Evolutionary conservation across 768 basidiomycete genomes (phyloP), one percentile per base, ranked within the genome.

Genomic region (Russula compacta): DNA sequence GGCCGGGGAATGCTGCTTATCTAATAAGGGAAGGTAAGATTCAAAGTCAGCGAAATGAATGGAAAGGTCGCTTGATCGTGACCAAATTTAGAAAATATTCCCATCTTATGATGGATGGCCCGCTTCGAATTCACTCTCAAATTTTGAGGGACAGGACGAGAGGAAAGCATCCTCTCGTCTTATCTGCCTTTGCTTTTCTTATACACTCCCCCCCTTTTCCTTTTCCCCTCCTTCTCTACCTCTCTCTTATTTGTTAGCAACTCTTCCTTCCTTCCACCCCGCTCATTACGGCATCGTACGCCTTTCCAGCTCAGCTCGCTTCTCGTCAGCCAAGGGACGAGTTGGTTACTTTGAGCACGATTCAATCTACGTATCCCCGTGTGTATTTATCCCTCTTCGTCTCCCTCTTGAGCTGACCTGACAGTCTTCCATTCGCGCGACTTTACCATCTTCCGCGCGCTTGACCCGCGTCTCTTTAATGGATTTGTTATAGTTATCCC

Each of bases 1-100:
- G 24, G 24, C 24, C 24, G 24, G 24, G 24, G 24, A 29, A 29
- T 29, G 24, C 24, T 29, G 24, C 24, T 29, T 29, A 29, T 29
- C 24, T 29, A 29, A 29, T 29, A 29, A 29, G 46, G 46, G 46
- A 14, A 47, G 12, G 17, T 10, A 54, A 35, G 42, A 43, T 55
- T 57, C 17, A 15, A 49, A 40, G 36, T 29, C 56, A 53, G 53
- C 39, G 59, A 60, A 48, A 54, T 48, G 43, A 59, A 52, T 52
- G 10, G 57, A 51, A 50, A 24, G 19, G 58, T 52, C 58, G 58
- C 21, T 43, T 52, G 51, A 53, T 52, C 36, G 39, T 42, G 38
- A 6, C 39, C 44, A 39, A 56, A 47, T 15, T 11, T 39, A 24
- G 52, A 39, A 53, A 53, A 24, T 39, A 53, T 38, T 52, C 51